Conservation (phyloP, 1,284 basidiomycete genomes). For the Pseudozyma tsukubaensis region DNA sequence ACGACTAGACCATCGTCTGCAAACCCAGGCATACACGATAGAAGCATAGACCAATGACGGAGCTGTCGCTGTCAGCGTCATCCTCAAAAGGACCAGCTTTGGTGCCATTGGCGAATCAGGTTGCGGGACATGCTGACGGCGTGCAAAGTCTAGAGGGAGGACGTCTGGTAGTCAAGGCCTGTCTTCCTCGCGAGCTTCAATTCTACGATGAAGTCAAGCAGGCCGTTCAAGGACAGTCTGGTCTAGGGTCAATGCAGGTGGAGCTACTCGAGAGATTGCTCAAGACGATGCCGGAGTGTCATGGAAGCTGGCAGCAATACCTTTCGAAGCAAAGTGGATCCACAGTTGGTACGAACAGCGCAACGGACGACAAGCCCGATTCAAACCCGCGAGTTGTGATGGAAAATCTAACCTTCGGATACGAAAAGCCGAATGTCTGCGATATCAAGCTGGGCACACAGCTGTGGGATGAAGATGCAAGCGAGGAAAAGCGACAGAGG, state of each 20-base stretch:
- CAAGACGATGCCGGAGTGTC: conserved; percentile 42
- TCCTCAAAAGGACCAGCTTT: not conserved
- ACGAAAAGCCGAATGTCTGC: conserved; percentile 83
- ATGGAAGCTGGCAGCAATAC: conserved; percentile 38
- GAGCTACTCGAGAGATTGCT: conserved; percentile 26
- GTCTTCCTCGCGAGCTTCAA: conserved; percentile 77
- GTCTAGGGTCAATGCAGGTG: not conserved
- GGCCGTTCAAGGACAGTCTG: conserved; percentile 64
- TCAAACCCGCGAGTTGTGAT: conserved; percentile 76
- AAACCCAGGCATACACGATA: not conserved
- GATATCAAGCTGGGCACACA: conserved; percentile 92
- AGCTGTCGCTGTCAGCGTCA: not conserved
- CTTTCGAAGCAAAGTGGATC: conserved; percentile 1
- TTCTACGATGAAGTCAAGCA: conserved; percentile 80
- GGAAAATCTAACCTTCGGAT: conserved; percentile 82
- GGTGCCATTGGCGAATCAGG: conserved; percentile 76
- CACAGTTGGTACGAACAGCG: conserved; percentile 35
- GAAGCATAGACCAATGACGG: not conserved
- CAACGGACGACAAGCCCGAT: not conserved
- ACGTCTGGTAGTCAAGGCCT: conserved; percentile 85
- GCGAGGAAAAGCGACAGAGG: conserved; percentile 80
- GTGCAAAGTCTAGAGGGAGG: conserved; percentile 81
- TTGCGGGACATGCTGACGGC: conserved; percentile 83
- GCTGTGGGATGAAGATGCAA: conserved; percentile 78
- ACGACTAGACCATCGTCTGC: no score